Percentiles rank a stretch among this genome's conserved stretches.
Conservation (phyloP, 352 stramenopile species). For the Globisporangium splendens region DNA sequence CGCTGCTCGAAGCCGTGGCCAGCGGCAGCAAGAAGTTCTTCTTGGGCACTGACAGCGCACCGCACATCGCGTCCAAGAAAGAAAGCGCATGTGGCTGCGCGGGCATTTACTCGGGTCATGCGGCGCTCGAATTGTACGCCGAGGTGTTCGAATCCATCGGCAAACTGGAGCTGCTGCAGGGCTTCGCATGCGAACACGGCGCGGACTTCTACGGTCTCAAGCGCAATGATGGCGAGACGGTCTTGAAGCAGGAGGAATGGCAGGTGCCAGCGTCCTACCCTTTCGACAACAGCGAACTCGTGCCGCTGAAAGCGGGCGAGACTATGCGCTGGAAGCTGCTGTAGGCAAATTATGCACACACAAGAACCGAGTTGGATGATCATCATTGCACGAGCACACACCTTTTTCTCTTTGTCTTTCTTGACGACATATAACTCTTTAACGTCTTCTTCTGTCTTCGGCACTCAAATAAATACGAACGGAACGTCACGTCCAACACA, state of each 20-base stretch:
- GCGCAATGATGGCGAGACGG: constrained; percentile 85
- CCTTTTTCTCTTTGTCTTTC: background rate
- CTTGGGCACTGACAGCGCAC: constrained; percentile 97
- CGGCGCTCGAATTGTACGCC: constrained; percentile 96
- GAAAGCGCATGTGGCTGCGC: constrained; percentile 91
- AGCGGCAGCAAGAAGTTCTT: constrained; percentile 97
- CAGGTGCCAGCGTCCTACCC: constrained; percentile 87
- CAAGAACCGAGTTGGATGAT: background rate
- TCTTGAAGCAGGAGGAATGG: constrained; percentile 89
- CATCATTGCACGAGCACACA: background rate
- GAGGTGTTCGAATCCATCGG: constrained; percentile 94
- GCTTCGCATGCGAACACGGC: constrained; percentile 94
- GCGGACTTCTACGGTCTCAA: constrained; percentile 97
- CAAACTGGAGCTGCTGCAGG: constrained; percentile 92
- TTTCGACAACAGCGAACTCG: constrained; percentile 87
- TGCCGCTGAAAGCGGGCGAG: constrained; percentile 93
- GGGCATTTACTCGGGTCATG: constrained; percentile 96
- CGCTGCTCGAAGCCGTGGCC: constrained; percentile 88
- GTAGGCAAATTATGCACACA: background rate
- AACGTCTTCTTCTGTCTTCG: background rate
- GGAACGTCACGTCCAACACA: background rate
- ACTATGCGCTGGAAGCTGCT: constrained; percentile 89
- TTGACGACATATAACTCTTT: background rate
- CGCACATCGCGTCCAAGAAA: constrained; percentile 92
- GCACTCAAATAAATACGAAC: background rate